These are phyloP conservation scores for Aspergillus asperescens DNA, from an alignment of 495 filamentous ascomycete genomes.

Conservation along the genomic window DNA sequence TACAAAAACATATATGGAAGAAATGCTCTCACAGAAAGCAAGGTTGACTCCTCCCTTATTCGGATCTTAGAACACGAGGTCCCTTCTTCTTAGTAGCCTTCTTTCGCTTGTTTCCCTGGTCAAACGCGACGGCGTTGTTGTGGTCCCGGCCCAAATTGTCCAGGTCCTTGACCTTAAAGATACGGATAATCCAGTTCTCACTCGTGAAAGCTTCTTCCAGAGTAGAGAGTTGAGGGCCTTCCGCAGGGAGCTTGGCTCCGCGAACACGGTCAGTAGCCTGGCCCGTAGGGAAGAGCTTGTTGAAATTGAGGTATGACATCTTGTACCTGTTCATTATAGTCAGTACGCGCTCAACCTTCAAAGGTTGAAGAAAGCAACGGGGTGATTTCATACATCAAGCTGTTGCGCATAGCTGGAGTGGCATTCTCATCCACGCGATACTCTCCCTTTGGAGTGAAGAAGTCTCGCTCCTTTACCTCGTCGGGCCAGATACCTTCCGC, in stretches of 20 bases:
- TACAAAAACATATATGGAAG: slow-evolving; percentile 17
- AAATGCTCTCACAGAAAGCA: background rate
- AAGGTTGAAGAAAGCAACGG: background rate
- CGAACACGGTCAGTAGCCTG: slow-evolving; percentile 92
- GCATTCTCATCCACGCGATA: slow-evolving; percentile 92
- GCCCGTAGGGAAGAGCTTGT: slow-evolving; percentile 83
- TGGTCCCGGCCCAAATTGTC: slow-evolving; percentile 95
- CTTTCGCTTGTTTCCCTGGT: slow-evolving; percentile 92
- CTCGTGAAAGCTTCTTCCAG: slow-evolving; percentile 97
- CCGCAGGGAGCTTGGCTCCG: slow-evolving; percentile 69
- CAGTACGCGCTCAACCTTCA: slow-evolving; percentile 27
- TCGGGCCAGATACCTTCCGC: slow-evolving; percentile 99
- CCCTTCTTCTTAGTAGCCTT: slow-evolving; percentile 74
- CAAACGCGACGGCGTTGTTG: slow-evolving; percentile 76
- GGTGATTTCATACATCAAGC: slow-evolving; percentile 74
- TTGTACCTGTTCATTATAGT: slow-evolving; percentile 73
- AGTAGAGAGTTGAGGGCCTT: slow-evolving; percentile 79
- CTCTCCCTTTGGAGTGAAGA: slow-evolving; percentile 92
- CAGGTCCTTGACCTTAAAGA: slow-evolving; percentile 99
- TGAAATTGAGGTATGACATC: slow-evolving; percentile 99
- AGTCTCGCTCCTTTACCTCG: slow-evolving; percentile 95
- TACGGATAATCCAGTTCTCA: slow-evolving; percentile 99
- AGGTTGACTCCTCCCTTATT: slow-evolving; percentile 45
- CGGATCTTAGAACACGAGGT: slow-evolving; percentile 73
- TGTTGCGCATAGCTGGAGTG: slow-evolving; percentile 98